A percentile compares a stretch with the other conserved stretches of the same genome.
Evolutionary conservation across 1,139 yeast species (phyloP).

Genomic region (Debaryomyces psychrophilus): DNA sequence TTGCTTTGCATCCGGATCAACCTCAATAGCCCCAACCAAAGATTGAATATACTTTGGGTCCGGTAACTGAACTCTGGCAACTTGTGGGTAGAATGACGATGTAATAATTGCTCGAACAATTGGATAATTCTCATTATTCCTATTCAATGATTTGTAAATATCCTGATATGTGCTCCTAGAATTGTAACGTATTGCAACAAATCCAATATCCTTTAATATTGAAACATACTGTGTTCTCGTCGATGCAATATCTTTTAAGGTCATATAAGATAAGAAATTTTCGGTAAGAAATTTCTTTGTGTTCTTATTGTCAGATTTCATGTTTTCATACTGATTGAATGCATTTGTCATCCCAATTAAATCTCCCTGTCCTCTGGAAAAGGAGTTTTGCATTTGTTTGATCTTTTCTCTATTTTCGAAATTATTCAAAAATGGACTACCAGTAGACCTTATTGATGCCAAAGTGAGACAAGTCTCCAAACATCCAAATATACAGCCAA

Average conservation of each 20-base stretch:
- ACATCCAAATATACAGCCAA: constrained; percentile 83
- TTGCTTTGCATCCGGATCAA: constrained; percentile 77
- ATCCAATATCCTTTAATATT: constrained; percentile 74
- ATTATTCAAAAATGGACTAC: constrained; percentile 69
- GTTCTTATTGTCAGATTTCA: constrained; percentile 22
- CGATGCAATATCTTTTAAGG: constrained; percentile 71
- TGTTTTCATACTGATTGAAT: constrained; percentile 54
- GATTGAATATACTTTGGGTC: constrained; percentile 74
- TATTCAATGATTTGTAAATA: constrained; percentile 33
- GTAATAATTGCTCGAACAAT: constrained; percentile 70
- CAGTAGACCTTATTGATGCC: constrained; percentile 74
- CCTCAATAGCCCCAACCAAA: constrained; percentile 76
- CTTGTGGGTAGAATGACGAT: constrained; percentile 80
- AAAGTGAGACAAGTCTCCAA: constrained; percentile 73
- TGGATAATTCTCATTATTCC: constrained; percentile 52
- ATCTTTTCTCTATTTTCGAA: constrained; percentile 67
- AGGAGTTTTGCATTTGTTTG: constrained; percentile 50
- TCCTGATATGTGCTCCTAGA: constrained; percentile 19
- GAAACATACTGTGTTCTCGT: constrained; percentile 69
- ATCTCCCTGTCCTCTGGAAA: constrained; percentile 60
- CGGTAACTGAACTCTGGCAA: constrained; percentile 81
- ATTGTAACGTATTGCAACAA: constrained; percentile 56
- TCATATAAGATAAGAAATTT: constrained; percentile 62
- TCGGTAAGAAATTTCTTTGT: constrained; percentile 59
- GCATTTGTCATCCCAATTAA: constrained; percentile 64